A percentile compares a stretch with the other conserved stretches of the same genome.
These are phyloP conservation scores for Pulveroboletus ravenelii DNA, from an alignment of 768 basidiomycete species.

Conservation along the genomic window DNA sequence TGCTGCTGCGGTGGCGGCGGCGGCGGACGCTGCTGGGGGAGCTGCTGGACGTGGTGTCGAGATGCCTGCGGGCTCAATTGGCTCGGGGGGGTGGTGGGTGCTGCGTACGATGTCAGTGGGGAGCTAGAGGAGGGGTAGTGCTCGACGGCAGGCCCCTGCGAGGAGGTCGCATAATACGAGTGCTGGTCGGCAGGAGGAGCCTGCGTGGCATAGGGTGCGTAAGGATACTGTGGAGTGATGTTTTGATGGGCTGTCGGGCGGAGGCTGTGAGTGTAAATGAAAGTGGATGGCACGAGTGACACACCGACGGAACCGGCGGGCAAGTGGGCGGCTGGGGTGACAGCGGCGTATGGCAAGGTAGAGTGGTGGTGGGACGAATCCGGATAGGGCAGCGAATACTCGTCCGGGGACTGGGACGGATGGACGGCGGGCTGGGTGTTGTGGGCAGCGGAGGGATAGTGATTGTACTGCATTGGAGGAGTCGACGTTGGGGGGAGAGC, in stretches of 20 bases:
- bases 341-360: slow-evolving; percentile 24
- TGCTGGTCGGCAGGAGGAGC: slow-evolving; percentile 17
- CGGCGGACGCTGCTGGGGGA: neutral
- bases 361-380: slow-evolving; percentile 24
- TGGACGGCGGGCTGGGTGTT: slow-evolving; percentile 17
- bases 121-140: slow-evolving; percentile 21
- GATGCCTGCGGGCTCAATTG: slow-evolving; percentile 14
- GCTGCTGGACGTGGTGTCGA: slow-evolving; percentile 14
- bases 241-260: slow-evolving; percentile 19
- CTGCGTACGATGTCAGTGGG: slow-evolving; percentile 19
- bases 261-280: slow-evolving; percentile 5
- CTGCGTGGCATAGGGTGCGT: slow-evolving; percentile 19
- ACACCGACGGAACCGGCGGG: slow-evolving; percentile 26
- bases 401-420: slow-evolving; percentile 19
- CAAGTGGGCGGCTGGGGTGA: slow-evolving; percentile 16
- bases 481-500: neutral
- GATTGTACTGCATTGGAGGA: slow-evolving; percentile 28
- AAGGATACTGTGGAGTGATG: slow-evolving; percentile 15
- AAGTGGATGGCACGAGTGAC: slow-evolving; percentile 12
- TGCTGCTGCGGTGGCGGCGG: slow-evolving; percentile 2
- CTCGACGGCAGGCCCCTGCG: slow-evolving; percentile 16
- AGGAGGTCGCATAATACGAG: slow-evolving; percentile 22
- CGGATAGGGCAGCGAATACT: slow-evolving; percentile 19
- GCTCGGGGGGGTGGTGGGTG: slow-evolving; percentile 9
- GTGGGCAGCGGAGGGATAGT: slow-evolving; percentile 20